Evolutionary conservation across 176 grass and related monocot genomes (phyloP), one percentile per base, ranked within the genome.

Genomic region (Musa acuminata): DNA sequence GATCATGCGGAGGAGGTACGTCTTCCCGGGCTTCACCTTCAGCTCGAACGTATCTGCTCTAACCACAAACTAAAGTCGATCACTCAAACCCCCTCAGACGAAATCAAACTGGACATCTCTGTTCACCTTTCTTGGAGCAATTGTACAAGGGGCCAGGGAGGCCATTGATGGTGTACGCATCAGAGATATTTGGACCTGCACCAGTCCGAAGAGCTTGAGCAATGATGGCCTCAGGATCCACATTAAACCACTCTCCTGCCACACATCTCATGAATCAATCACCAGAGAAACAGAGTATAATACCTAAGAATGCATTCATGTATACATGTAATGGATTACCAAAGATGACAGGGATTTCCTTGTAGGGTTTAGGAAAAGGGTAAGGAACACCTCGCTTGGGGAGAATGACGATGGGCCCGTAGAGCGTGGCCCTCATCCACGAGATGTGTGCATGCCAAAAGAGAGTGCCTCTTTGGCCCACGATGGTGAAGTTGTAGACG

Each of bases 61-160:
- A 43, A 6, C 35, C 35, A 43, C 35, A 43, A 43, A 43, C 35
- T 5, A 43, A 0, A 43, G 35, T 6, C 4, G 4, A 43, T 43
- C 35, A 43, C 35, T 43, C 35, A 43, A 43, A 43, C 35, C 35
- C 35, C 35, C 35, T 43, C 35, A 43, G 4, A 43, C 35, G 35
- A 43, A 43, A 43, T 43, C 35, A 43, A 43, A 43, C 35, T 43
- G 35, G 35, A 43, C 35, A 43, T 43, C 35, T 43, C 4, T 43
- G 35, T 43, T 43, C 35, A 88, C 89, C 86, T 87, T 65, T 70
- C 60, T n/a, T 86, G 1, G 92, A 89, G 58, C 80, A 89, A 72
- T 89, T 91, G 80, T 96, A 96, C 24, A 96, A 53, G 21, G 85
- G 92, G 23, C 88, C 92, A 3, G 92, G 86, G 54, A 91, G 84